These are phyloP conservation scores for Chamaenerion angustifolium DNA, from an alignment of 345 rosid species.

Conservation along the genomic window DNA sequence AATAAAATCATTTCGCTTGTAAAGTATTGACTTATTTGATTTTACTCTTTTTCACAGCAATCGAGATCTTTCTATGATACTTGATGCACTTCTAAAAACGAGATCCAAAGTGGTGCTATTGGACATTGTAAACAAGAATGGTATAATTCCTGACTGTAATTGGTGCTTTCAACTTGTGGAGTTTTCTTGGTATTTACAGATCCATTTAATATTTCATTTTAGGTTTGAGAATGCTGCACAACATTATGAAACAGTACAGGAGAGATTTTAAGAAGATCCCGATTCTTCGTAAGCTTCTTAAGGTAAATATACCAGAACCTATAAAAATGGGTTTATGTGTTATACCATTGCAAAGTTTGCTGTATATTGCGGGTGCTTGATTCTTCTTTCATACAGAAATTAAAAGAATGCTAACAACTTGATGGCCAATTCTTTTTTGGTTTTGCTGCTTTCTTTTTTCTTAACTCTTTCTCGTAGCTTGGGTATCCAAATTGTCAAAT, in stretches of 20 bases:
- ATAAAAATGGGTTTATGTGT: neutral
- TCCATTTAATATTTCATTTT: slow-evolving; percentile 8
- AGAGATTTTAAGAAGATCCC: slow-evolving; percentile 90
- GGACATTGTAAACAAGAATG: slow-evolving; percentile 85
- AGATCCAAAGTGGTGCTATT: slow-evolving; percentile 62
- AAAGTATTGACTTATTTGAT: slow-evolving; percentile 8
- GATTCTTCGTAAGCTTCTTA: slow-evolving; percentile 88
- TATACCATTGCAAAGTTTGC: too few relatives aligned
- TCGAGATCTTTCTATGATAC: slow-evolving; percentile 97
- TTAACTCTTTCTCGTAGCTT: too few relatives aligned
- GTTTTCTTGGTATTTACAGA: too few relatives aligned
- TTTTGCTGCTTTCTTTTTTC: too few relatives aligned
- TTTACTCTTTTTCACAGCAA: slow-evolving; percentile 45
- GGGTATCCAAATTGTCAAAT: too few relatives aligned
- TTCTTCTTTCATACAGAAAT: too few relatives aligned
- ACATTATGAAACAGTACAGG: slow-evolving; percentile 85
- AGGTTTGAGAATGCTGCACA: slow-evolving; percentile 97
- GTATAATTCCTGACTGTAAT: slow-evolving; percentile 18
- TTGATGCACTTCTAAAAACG: slow-evolving; percentile 92
- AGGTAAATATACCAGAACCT: slow-evolving; percentile 31
- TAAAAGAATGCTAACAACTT: too few relatives aligned
- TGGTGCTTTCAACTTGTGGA: neutral
- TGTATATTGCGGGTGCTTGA: too few relatives aligned
- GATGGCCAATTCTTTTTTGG: too few relatives aligned
- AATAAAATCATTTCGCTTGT: slow-evolving; percentile 4